These are phyloP conservation scores for Candolleomyces aberdarensis DNA, from an alignment of 768 basidiomycete species.

Conservation along the genomic window DNA sequence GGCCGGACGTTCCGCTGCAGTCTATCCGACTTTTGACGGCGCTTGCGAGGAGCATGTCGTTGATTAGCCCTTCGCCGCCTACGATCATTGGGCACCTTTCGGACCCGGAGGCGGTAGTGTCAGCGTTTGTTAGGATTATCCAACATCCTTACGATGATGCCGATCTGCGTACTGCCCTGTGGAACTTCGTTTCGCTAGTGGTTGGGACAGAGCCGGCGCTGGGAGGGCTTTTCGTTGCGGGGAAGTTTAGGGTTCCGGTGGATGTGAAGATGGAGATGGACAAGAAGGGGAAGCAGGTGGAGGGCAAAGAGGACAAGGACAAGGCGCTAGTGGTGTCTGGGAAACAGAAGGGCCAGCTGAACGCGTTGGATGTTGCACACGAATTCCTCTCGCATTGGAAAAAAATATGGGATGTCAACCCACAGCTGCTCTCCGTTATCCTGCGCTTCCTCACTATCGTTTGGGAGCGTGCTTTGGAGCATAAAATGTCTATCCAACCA, in stretches of 20 bases:
- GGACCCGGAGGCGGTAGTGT: slow-evolving; percentile 69
- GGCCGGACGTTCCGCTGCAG: slow-evolving; percentile 57
- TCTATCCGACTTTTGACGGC: slow-evolving; percentile 66
- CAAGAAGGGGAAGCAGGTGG: slow-evolving; percentile 34
- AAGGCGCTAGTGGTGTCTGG: slow-evolving; percentile 30
- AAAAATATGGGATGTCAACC: slow-evolving; percentile 73
- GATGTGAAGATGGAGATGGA: slow-evolving; percentile 36
- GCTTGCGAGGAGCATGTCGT: slow-evolving; percentile 62
- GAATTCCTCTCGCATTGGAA: slow-evolving; percentile 70
- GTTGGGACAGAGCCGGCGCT: slow-evolving; percentile 87
- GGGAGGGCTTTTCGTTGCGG: slow-evolving; percentile 73
- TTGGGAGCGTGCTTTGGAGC: slow-evolving; percentile 79
- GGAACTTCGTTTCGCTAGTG: slow-evolving; percentile 80
- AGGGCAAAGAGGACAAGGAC: slow-evolving; percentile 28
- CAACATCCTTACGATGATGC: slow-evolving; percentile 81
- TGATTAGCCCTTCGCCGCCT: slow-evolving; percentile 55
- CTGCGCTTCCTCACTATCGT: slow-evolving; percentile 74
- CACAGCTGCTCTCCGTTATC: slow-evolving; percentile 69
- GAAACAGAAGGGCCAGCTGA: slow-evolving; percentile 31
- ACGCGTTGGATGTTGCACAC: slow-evolving; percentile 65
- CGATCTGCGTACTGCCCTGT: slow-evolving; percentile 67
- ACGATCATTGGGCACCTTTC: slow-evolving; percentile 78
- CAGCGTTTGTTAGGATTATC: slow-evolving; percentile 65
- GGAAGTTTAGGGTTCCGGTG: slow-evolving; percentile 55
- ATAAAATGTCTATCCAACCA: slow-evolving; percentile 54